Base-by-base conservation (phyloP, 2,329 filamentous ascomycete genomes). In the Talaromyces sp. region DNA sequence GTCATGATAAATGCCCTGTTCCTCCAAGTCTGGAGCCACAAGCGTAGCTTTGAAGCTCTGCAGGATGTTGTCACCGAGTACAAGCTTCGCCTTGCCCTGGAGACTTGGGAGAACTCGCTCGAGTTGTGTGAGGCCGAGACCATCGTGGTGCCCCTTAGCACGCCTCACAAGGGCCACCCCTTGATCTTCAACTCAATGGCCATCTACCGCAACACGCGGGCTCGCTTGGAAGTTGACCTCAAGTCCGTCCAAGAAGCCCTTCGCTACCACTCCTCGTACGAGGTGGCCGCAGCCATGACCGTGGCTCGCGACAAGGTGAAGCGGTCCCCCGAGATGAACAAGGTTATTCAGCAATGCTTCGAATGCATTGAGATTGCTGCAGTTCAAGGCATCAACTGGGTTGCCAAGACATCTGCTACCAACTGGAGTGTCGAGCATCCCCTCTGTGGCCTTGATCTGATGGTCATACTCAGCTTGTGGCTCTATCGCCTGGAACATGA, bases 371-470 rank as follows among this genome's bases (percentile, higher is more conserved):
- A 98, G 77, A 96, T 95, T 56, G 94, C 94, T 61, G 94, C 96
- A 53, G 81, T 92, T 65, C 93, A 97, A 76, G 95, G 94, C 67
- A 92, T 98, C 67, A 92, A 94, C 70, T 98, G 95, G 94, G 93
- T 98, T 65, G 94, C 94, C n/a, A 89, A 93, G 68, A 97, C 94
- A 27, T 97, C 93, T 54, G 92, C 95, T 27, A 97, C 95, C 54
- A 98, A 98, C 79, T 99, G 95, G 95, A 98, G 94, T 75, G 91
- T 98, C 64, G 95, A 99, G 81, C 94, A 99, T 76, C 93, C 95
- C 58, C 87, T 99, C 62, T 97, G 93, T 73, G 94, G 94, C 65
- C 87, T 99, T 81, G 95, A 99, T 76, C 84, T 98, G 68, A 96
- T 99, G 87, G 95, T 98, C 75, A 95, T 97, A 69, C 88, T 99